Conservation (phyloP, 2,329 filamentous ascomycete genomes). For the Colletotrichum noveboracense region DNA sequence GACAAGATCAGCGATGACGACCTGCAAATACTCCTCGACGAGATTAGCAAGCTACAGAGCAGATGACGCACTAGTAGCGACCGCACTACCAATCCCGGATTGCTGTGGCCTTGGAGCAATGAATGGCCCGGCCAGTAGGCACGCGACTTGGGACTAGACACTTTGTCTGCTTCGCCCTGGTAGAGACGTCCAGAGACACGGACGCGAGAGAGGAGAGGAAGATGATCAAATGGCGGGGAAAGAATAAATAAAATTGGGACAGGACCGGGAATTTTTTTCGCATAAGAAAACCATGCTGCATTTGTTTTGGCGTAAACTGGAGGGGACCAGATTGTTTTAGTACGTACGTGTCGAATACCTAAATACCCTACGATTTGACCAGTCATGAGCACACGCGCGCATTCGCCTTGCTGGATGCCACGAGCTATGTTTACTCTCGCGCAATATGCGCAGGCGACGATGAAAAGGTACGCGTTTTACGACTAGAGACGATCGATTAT, state of each 20-base stretch:
- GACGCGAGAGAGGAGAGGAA: neutral
- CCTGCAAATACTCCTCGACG: constrained; percentile 84
- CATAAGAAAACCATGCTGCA: constrained; percentile 13
- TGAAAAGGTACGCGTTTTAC: neutral
- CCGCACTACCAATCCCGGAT: neutral
- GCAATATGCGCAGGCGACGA: neutral
- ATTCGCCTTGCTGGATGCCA: neutral
- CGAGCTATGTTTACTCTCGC: neutral
- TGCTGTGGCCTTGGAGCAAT: neutral
- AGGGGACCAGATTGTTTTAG: constrained; percentile 19
- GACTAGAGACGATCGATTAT: neutral
- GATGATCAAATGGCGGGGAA: neutral
- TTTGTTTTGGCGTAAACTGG: constrained; percentile 21
- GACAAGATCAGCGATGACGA: constrained; percentile 93
- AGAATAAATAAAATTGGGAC: neutral
- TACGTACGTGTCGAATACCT: constrained; percentile 22
- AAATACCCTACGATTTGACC: constrained; percentile 21
- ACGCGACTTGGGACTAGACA: neutral
- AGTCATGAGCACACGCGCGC: neutral
- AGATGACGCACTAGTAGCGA: constrained; percentile 20
- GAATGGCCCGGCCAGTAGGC: neutral
- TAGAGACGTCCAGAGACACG: neutral
- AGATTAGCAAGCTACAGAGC: constrained; percentile 80
- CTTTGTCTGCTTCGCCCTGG: neutral
- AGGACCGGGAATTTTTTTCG: constrained; percentile 2